Percentiles rank a stretch among this genome's conserved stretches.
Evolutionary conservation across 139 green algal genomes (phyloP).

Genomic region (Raphidocelis subcapitata): DNA sequence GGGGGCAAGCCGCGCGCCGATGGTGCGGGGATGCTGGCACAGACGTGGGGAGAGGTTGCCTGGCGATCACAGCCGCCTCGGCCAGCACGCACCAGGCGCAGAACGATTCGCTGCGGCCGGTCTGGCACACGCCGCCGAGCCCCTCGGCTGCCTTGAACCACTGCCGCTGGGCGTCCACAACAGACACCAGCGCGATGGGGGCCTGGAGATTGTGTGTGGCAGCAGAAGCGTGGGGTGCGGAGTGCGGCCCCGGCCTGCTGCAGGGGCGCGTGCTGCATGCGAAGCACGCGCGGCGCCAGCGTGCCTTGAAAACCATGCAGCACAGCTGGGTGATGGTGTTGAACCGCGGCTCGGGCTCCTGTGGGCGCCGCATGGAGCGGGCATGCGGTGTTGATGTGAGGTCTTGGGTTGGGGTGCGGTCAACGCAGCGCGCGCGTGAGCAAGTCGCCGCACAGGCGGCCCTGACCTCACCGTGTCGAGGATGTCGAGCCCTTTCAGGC

Average conservation of each 20-base stretch:
- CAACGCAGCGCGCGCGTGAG: no score
- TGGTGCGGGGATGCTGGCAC: background rate
- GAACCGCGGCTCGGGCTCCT: conserved; percentile 64
- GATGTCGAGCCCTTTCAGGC: conserved; percentile 48
- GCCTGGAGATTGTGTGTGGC: conserved; percentile 43
- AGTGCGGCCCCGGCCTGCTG: conserved; percentile 29
- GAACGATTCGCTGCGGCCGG: conserved; percentile 71
- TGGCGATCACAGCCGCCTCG: no score
- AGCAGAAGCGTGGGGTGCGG: background rate
- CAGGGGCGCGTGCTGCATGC: background rate
- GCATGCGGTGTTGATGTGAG: background rate
- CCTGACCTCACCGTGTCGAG: conserved; percentile 42
- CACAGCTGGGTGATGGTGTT: conserved; percentile 70
- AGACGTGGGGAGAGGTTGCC: no score
- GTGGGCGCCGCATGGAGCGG: background rate
- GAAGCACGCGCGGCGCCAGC: background rate
- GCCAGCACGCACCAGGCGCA: conserved; percentile 65
- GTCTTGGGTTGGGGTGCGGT: background rate
- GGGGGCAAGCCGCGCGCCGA: background rate
- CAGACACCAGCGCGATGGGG: conserved; percentile 78
- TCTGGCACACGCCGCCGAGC: conserved; percentile 50
- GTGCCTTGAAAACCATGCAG: conserved; percentile 52
- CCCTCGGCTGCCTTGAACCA: conserved; percentile 85
- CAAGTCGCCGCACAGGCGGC: background rate
- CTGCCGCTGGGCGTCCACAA: conserved; percentile 80